phyloP scores from a whole-genome alignment of 306 rosid species.

The Acacia crassicarpa region DNA sequence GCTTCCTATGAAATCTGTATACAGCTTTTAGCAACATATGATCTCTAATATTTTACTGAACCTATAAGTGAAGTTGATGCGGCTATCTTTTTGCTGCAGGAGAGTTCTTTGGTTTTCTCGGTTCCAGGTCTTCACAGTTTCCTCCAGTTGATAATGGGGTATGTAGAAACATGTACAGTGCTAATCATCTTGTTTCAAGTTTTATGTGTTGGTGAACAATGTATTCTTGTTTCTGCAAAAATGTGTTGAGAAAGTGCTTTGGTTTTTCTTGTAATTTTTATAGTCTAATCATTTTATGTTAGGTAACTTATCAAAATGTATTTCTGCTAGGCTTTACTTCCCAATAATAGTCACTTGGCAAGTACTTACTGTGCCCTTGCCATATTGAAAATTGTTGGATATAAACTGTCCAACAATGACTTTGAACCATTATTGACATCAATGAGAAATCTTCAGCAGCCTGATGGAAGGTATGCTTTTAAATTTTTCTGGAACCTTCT shows the following conservation, averaged over 20 bases:
- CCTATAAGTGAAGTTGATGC: not conserved
- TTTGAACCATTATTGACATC: slow-evolving; percentile 55
- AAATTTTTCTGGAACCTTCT: slow-evolving; percentile 8
- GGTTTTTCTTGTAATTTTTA: not conserved
- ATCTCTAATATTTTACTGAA: slow-evolving; percentile 3
- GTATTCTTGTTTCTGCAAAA: not conserved
- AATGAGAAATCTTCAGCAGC: slow-evolving; percentile 90
- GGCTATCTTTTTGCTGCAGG: slow-evolving; percentile 55
- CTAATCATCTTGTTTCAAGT: not conserved
- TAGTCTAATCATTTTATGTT: not conserved
- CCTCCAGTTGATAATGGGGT: slow-evolving; percentile 68
- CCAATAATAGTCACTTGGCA: slow-evolving; percentile 80
- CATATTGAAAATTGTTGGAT: slow-evolving; percentile 78
- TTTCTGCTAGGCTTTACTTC: slow-evolving; percentile 50
- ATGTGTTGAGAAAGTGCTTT: not conserved
- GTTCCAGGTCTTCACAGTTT: slow-evolving; percentile 76
- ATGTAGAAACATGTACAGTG: slow-evolving; percentile 26
- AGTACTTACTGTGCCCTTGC: slow-evolving; percentile 87
- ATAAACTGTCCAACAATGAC: slow-evolving; percentile 56
- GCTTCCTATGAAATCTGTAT: slow-evolving; percentile 3
- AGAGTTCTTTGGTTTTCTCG: slow-evolving; percentile 79
- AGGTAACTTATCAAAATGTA: not conserved
- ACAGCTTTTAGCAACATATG: not conserved
- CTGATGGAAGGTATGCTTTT: slow-evolving; percentile 85
- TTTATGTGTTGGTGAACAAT: not conserved